Percentiles rank a stretch among this genome's conserved stretches.
phyloP scores from a whole-genome alignment of 257 asterid genomes.

The Scutellaria baicalensis region DNA sequence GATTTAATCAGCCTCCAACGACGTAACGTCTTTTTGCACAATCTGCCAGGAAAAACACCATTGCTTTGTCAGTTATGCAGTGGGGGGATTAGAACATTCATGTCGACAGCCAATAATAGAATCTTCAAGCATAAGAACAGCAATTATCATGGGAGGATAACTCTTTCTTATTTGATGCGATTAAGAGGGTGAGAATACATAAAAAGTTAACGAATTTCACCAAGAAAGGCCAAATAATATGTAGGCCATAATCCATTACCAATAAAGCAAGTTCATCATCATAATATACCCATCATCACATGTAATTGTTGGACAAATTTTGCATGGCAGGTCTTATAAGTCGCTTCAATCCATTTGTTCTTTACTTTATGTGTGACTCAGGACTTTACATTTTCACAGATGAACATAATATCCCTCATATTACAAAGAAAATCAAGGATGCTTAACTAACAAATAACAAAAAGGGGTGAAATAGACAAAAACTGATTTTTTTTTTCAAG shows the following conservation, averaged over 20 bases:
- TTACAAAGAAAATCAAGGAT: background rate
- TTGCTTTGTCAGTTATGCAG: background rate
- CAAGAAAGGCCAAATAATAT: background rate
- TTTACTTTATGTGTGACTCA: background rate
- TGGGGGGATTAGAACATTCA: background rate
- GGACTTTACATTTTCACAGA: background rate
- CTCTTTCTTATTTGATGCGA: background rate
- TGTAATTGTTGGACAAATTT: background rate
- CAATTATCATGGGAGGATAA: background rate
- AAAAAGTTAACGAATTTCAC: background rate
- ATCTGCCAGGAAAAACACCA: conserved; percentile 42
- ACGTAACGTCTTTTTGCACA: conserved; percentile 49
- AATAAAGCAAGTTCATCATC: background rate
- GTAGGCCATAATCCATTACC: background rate
- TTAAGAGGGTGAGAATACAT: background rate
- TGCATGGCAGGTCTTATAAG: background rate
- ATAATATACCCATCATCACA: background rate
- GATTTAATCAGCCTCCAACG: conserved; percentile 33
- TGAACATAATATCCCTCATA: background rate
- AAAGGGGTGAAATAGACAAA: background rate
- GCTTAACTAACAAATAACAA: background rate
- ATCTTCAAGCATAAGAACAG: background rate
- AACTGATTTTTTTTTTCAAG: background rate
- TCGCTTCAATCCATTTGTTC: background rate
- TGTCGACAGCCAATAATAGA: background rate